Evolutionary conservation across 192 early-diverging fungal species (phyloP).

Genomic region (Entomortierella chlamydospora): DNA sequence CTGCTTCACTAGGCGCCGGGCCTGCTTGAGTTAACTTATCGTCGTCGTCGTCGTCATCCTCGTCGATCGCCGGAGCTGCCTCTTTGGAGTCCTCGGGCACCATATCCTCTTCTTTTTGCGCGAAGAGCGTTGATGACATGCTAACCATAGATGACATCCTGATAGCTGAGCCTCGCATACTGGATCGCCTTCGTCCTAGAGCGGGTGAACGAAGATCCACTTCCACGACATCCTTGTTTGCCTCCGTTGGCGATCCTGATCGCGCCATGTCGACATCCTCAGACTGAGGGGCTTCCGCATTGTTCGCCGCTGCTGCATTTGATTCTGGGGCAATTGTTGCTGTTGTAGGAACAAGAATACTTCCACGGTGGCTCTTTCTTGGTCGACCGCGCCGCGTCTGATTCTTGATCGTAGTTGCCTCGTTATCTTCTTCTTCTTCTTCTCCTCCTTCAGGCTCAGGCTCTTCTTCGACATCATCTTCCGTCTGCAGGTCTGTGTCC

Average conservation of each 20-base stretch:
- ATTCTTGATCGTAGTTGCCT: neutral
- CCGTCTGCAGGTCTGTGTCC: slow-evolving; percentile 29
- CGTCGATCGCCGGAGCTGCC: slow-evolving; percentile 16
- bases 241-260: slow-evolving; percentile 6
- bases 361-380: slow-evolving; percentile 25
- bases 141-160: slow-evolving; percentile 54
- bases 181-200: slow-evolving; percentile 40
- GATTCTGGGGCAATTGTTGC: slow-evolving; percentile 9
- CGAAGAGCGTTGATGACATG: slow-evolving; percentile 49
- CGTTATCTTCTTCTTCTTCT: slow-evolving; percentile 17
- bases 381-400: slow-evolving; percentile 26
- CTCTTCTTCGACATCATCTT: slow-evolving; percentile 27
- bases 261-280: slow-evolving; percentile 29
- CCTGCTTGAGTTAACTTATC: slow-evolving; percentile 33
- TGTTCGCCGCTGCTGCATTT: neutral
- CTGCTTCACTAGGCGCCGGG: slow-evolving; percentile 46
- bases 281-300: neutral
- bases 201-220: slow-evolving; percentile 50
- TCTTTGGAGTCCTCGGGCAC: slow-evolving; percentile 21
- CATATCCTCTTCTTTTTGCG: slow-evolving; percentile 48
- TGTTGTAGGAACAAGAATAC: slow-evolving; percentile 22
- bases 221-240: slow-evolving; percentile 31
- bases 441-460: slow-evolving; percentile 7
- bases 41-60: slow-evolving; percentile 51
- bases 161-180: slow-evolving; percentile 45